A percentile compares a stretch with the other conserved stretches of the same genome.
Evolutionary conservation across 352 stramenopile species (phyloP).

Genomic region (Phytophthora aleatoria): DNA sequence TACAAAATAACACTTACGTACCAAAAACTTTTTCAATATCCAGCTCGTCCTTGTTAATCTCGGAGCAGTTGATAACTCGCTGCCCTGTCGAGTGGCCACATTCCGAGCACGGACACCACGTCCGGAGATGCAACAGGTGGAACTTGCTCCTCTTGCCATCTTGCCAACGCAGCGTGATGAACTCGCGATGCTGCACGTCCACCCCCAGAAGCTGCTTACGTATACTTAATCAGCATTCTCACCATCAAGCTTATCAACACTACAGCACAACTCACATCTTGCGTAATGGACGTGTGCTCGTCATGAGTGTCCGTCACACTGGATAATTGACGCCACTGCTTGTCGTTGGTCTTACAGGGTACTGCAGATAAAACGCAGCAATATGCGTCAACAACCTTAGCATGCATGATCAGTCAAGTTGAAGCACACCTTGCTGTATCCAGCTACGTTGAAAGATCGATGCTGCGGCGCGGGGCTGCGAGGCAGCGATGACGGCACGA

Average conservation of each 20-base stretch:
- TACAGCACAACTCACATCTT: slow-evolving; percentile 25
- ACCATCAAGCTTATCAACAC: not conserved
- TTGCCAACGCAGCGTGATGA: slow-evolving; percentile 80
- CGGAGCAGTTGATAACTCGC: slow-evolving; percentile 76
- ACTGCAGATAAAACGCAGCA: slow-evolving; percentile 12
- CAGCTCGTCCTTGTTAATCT: slow-evolving; percentile 53
- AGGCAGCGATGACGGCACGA: slow-evolving; percentile 12
- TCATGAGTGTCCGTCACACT: slow-evolving; percentile 15
- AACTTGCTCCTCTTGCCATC: slow-evolving; percentile 73
- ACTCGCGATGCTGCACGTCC: slow-evolving; percentile 73
- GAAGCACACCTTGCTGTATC: slow-evolving; percentile 33
- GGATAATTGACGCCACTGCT: slow-evolving; percentile 25
- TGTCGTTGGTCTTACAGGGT: not conserved
- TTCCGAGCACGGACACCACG: slow-evolving; percentile 73
- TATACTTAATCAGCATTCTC: slow-evolving; percentile 4
- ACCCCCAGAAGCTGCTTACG: slow-evolving; percentile 57
- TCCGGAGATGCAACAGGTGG: slow-evolving; percentile 75
- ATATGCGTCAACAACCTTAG: slow-evolving; percentile 10
- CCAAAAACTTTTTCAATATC: slow-evolving; percentile 80
- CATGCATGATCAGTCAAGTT: slow-evolving; percentile 5
- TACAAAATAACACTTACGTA: slow-evolving; percentile 28
- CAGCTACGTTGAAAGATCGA: slow-evolving; percentile 22
- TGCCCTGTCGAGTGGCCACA: slow-evolving; percentile 83
- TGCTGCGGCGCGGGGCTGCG: slow-evolving; percentile 14
- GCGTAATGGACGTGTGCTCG: slow-evolving; percentile 27